These are phyloP conservation scores for Phytopythium montanum DNA, from an alignment of 352 stramenopile genomes.

Conservation along the genomic window DNA sequence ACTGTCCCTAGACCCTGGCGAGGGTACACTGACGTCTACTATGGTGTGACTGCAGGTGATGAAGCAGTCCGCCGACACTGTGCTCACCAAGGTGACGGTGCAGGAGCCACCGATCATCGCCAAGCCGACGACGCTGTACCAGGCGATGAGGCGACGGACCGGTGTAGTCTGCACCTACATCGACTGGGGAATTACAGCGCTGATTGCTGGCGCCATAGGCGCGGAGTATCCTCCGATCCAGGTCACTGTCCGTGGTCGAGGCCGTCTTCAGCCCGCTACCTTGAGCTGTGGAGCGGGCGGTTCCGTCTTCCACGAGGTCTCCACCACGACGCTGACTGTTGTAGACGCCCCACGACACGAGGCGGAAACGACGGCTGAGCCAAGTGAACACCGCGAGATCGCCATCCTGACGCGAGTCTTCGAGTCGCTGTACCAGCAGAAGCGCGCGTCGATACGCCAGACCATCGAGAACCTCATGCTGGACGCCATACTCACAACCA, in stretches of 20 bases:
- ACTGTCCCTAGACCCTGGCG: background rate
- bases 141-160: background rate
- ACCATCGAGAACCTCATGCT: slow-evolving; percentile 2
- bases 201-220: background rate
- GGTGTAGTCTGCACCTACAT: background rate
- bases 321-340: background rate
- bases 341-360: background rate
- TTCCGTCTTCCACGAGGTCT: background rate
- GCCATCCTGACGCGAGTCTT: slow-evolving; percentile 1
- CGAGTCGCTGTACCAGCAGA: slow-evolving; percentile 1
- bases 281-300: background rate
- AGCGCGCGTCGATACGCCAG: slow-evolving; percentile 1
- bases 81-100: background rate
- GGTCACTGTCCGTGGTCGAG: background rate
- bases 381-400: background rate
- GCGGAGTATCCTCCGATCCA: background rate
- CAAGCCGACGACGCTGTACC: background rate
- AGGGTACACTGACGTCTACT: background rate
- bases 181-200: background rate
- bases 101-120: background rate
- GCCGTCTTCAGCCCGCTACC: background rate
- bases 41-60: background rate
- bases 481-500: slow-evolving; percentile 1
- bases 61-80: background rate
- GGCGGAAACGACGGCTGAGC: background rate